Percentiles rank a stretch among this genome's conserved stretches.
Evolutionary conservation across 2,329 filamentous ascomycete genomes (phyloP).

Genomic region (Penicillium psychrosexuale): DNA sequence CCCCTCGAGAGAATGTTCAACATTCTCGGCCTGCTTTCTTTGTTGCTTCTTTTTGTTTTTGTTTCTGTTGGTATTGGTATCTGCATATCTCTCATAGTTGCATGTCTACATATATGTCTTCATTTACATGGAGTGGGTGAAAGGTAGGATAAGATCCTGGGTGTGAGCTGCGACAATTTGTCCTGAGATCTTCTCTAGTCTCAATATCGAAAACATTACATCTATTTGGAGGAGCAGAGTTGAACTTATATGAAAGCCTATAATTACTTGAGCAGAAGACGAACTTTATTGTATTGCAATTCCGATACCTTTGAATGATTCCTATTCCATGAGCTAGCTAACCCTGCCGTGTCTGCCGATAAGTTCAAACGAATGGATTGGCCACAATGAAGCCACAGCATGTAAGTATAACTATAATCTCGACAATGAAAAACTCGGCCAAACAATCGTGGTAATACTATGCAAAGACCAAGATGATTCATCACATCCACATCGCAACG

Average conservation of each 20-base stretch:
- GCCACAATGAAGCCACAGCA: background rate
- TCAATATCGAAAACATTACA: background rate
- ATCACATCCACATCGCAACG: conserved; percentile 23
- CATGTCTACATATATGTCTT: background rate
- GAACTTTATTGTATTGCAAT: background rate
- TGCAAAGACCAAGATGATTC: background rate
- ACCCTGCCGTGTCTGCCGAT: background rate
- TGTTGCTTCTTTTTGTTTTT: background rate
- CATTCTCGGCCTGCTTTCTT: conserved; percentile 5
- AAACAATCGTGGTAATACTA: background rate
- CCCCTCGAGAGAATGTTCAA: conserved; percentile 10
- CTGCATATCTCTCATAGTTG: background rate
- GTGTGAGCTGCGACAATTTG: background rate
- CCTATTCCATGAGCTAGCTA: background rate
- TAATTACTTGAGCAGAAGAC: background rate
- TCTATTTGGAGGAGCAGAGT: background rate
- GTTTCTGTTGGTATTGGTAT: background rate
- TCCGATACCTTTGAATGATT: background rate
- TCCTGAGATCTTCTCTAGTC: background rate
- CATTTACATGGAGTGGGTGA: background rate
- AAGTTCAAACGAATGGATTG: conserved; percentile 7
- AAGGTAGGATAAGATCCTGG: background rate
- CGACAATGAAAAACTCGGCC: background rate
- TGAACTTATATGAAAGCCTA: background rate
- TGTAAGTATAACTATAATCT: conserved; percentile 13